Conservation (phyloP, 768 basidiomycete genomes). For the Boletus speciosus region DNA sequence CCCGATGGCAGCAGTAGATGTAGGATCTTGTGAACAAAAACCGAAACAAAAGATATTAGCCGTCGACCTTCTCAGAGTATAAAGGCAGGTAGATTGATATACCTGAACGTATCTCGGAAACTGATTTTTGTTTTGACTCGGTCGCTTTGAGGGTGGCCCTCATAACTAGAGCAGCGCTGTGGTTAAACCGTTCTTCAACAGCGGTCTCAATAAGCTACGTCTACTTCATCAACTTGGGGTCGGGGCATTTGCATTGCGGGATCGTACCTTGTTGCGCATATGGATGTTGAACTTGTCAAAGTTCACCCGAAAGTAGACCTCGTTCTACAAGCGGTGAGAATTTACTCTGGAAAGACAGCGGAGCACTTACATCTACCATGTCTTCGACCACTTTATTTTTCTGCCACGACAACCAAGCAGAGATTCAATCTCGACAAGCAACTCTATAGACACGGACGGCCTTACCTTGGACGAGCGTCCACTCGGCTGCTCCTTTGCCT, state of each 20-base stretch:
- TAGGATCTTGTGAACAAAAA: constrained; percentile 45
- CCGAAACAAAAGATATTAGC: not conserved
- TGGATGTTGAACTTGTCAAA: constrained; percentile 84
- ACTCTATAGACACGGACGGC: not conserved
- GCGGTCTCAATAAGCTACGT: constrained; percentile 73
- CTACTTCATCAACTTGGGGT: constrained; percentile 12
- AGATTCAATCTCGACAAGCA: constrained; percentile 17
- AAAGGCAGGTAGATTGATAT: constrained; percentile 1
- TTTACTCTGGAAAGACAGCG: not conserved
- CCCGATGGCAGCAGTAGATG: constrained; percentile 61
- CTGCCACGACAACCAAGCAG: constrained; percentile 32
- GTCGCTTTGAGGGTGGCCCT: constrained; percentile 68
- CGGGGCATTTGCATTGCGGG: not conserved
- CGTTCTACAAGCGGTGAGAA: constrained; percentile 44
- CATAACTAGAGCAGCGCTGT: constrained; percentile 66
- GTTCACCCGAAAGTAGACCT: constrained; percentile 82
- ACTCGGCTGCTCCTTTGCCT: constrained; percentile 43
- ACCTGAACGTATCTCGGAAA: constrained; percentile 69
- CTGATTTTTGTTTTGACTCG: constrained; percentile 55
- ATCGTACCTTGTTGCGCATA: constrained; percentile 77
- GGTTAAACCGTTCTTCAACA: constrained; percentile 77
- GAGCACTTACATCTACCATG: constrained; percentile 60
- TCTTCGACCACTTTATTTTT: constrained; percentile 44
- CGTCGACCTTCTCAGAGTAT: not conserved
- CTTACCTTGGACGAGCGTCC: constrained; percentile 55